Conservation (phyloP, 495 filamentous ascomycete species). For the Darksidea phi region DNA sequence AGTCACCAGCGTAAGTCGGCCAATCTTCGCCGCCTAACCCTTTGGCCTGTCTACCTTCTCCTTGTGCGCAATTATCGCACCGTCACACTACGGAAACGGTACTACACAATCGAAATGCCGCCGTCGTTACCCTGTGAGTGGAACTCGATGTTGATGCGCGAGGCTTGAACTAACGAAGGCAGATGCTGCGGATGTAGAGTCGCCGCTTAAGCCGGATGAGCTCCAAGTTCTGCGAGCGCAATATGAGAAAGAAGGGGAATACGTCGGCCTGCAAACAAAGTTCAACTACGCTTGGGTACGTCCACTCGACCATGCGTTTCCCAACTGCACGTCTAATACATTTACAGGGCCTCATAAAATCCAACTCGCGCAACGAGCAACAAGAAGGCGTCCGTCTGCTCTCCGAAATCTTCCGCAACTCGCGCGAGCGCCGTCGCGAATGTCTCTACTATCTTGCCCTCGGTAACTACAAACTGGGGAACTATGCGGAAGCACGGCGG, state of each 20-base stretch:
- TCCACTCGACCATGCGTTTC: background rate
- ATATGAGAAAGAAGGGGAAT: slow-evolving; percentile 94
- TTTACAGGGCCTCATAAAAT: slow-evolving; percentile 87
- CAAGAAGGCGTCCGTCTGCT: slow-evolving; percentile 92
- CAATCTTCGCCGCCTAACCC: too few species aligned
- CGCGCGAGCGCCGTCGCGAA: slow-evolving; percentile 88
- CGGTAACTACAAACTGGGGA: slow-evolving; percentile 96
- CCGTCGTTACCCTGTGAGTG: slow-evolving; percentile 37
- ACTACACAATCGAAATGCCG: slow-evolving; percentile 20
- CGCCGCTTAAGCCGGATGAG: slow-evolving; percentile 83
- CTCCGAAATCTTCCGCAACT: slow-evolving; percentile 92
- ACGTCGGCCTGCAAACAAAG: slow-evolving; percentile 95
- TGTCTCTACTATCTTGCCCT: slow-evolving; percentile 97
- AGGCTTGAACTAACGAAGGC: slow-evolving; percentile 33
- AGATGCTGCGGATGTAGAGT: slow-evolving; percentile 98
- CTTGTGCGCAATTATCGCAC: background rate
- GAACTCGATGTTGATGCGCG: slow-evolving; percentile 4
- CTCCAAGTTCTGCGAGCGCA: slow-evolving; percentile 87
- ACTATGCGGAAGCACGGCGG: slow-evolving; percentile 87
- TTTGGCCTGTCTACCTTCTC: background rate
- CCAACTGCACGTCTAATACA: background rate
- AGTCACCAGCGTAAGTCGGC: background rate
- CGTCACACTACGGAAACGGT: background rate
- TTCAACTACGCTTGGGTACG: slow-evolving; percentile 99
- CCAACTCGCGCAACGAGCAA: slow-evolving; percentile 74